Base-by-base conservation (phyloP, 2,329 filamentous ascomycete species). In the Epichloe baconii region DNA sequence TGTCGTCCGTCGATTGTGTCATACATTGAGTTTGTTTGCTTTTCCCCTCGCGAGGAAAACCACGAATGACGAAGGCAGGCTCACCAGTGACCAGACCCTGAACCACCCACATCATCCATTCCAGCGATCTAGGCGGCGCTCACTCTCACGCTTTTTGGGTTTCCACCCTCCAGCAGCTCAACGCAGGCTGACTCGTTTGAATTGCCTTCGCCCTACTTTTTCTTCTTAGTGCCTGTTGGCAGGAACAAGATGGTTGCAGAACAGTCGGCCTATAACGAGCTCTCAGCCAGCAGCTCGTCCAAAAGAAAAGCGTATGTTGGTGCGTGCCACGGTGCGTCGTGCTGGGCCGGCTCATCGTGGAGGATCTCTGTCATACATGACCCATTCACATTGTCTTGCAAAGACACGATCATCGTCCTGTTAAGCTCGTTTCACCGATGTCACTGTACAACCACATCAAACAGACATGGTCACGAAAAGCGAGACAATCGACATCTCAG, bases 21-120 rank as follows among this genome's bases (percentile, higher is more conserved):
- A 49, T 49, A 44, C 34, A 37, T 21, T 44, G 15, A 44, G 11
- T 11, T 49, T 49, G 40, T 23, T 38, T 49, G 48, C 38, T 49
- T 49, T 44, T 44, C 5, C 35, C 19, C 38, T 19, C 14, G n/a
- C 23, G 17, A 17, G 26, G 15, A 43, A 12, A 19, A n/a, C 45
- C 36, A 45, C 50, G 42, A 54, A 54, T 47, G 46, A 45, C 34
- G 23, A 21, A 50, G 26, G 48, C 50, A 10, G 31, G 31, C 31
- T 31, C 31, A 31, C 8, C 31, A 31, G 8, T 44, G 50, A 45
- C 50, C 43, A 43, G 44, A 38, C 47, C 41, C 45, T 43, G 51
- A 38, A 52, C 52, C 52, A 48, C 47, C 47, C 50, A 44, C 57
- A 57, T 55, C 45, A 31, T 11, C 53, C 56, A 57, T 53, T 54